Base-by-base conservation (phyloP, 768 basidiomycete genomes). In the Amanita pallidorosea region DNA sequence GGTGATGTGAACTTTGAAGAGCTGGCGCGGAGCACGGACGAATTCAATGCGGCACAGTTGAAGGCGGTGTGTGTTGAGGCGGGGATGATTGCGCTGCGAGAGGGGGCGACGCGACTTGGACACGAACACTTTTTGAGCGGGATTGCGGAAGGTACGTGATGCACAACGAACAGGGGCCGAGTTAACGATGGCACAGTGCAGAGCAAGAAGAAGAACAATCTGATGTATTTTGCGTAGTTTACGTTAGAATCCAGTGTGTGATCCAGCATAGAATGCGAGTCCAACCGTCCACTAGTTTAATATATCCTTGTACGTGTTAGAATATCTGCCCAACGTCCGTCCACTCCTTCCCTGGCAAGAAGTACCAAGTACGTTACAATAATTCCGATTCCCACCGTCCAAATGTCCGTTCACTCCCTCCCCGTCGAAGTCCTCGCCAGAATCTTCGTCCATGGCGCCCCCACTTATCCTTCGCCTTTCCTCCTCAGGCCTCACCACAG, bases 1-100 rank as follows among this genome's bases (percentile, higher is more conserved):
- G 65, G 76, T 4, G 92, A 91, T 55, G 93, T 99, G 62, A 98
- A 98, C 73, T 99, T 84, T 65, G 93, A 95, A 55, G 96, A 99
- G 67, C 72, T 99, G 47, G 93, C 96, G 9, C 76, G 95, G 60
- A 94, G 89, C 65, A 94, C 96, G 43, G 96, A 98, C 59, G 96
- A 99, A 63, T 97, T 99, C 69, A 97, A 98, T 61, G 95, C 83
- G n/a, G 91, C 91, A 6, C 90, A 93, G 65, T 68, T 96, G 60
- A 96, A 97, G 72, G 96, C 95, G 1, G 94, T 96, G 3, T 98
- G 95, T 67, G 96, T 99, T 1, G 96, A 99, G 69, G 96, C 96
- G 36, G 96, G 96, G 53, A 99, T 99, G 96, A 96, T 98, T 61
- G 90, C 95, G 6, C 69, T 98, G 36, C 73, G 96, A 57, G 94